A percentile compares a stretch with the other conserved stretches of the same genome.
Evolutionary conservation across 441 rosid species (phyloP).

Genomic region (Kokia cookei): DNA sequence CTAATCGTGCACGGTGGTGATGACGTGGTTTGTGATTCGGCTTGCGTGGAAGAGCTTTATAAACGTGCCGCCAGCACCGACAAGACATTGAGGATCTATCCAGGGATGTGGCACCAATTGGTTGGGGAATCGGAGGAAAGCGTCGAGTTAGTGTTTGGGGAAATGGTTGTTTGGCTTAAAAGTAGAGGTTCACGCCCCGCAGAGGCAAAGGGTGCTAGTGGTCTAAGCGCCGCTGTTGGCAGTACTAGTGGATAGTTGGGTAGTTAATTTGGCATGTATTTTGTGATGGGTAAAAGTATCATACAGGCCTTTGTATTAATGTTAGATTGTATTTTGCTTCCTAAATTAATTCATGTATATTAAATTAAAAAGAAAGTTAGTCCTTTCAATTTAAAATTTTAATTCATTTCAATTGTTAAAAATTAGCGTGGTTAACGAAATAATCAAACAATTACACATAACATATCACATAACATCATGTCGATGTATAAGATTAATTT

Average conservation of each 20-base stretch:
- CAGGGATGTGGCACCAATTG: slow-evolving; percentile 84
- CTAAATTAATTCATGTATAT: too few species aligned
- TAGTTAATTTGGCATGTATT: neutral
- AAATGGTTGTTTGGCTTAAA: slow-evolving; percentile 59
- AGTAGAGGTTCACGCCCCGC: slow-evolving; percentile 30
- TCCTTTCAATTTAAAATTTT: too few species aligned
- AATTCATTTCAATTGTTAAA: too few species aligned
- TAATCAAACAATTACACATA: too few species aligned
- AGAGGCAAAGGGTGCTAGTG: slow-evolving; percentile 1
- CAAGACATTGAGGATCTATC: slow-evolving; percentile 69
- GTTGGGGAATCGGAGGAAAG: slow-evolving; percentile 70
- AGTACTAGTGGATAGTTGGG: neutral
- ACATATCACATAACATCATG: too few species aligned
- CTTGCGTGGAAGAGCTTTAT: slow-evolving; percentile 65
- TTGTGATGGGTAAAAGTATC: too few species aligned
- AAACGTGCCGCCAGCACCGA: slow-evolving; percentile 64
- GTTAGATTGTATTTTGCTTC: too few species aligned
- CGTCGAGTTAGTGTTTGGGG: slow-evolving; percentile 63
- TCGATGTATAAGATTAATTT: too few species aligned
- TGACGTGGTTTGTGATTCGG: slow-evolving; percentile 71
- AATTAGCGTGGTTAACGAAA: too few species aligned
- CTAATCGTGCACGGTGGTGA: slow-evolving; percentile 71
- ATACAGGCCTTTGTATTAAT: too few species aligned
- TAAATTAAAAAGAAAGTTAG: too few species aligned
- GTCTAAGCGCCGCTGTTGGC: slow-evolving; percentile 16